A percentile compares a stretch with the other conserved stretches of the same genome.
phyloP scores from a whole-genome alignment of 2,329 filamentous ascomycete genomes.

The Cryphonectria naterciae region DNA sequence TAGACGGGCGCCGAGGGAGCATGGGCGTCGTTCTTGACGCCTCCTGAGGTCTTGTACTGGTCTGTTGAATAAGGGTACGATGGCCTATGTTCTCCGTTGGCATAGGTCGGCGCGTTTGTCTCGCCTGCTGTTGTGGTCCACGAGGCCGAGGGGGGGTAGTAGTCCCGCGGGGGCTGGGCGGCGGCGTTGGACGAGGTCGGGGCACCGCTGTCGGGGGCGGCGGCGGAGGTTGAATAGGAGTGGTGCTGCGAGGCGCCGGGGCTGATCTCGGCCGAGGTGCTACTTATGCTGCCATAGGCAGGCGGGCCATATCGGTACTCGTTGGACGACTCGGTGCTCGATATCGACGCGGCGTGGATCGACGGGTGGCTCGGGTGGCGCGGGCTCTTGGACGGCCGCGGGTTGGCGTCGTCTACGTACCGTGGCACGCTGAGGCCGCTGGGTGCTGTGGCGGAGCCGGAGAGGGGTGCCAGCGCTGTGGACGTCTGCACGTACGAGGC shows the following conservation, averaged over 20 bases:
- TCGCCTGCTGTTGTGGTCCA: slow-evolving; percentile 59
- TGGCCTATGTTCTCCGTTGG: slow-evolving; percentile 49
- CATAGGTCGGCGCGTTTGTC: slow-evolving; percentile 48
- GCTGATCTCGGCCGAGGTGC: slow-evolving; percentile 40
- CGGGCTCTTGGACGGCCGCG: slow-evolving; percentile 60
- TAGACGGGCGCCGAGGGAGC: slow-evolving; percentile 48
- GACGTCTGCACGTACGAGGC: slow-evolving; percentile 55
- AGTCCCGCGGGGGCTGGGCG: slow-evolving; percentile 50
- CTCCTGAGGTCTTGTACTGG: slow-evolving; percentile 49
- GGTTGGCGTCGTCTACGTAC: slow-evolving; percentile 57
- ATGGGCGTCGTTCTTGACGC: slow-evolving; percentile 40
- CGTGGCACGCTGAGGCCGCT: slow-evolving; percentile 57
- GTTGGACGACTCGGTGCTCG: slow-evolving; percentile 52
- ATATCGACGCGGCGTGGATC: slow-evolving; percentile 54
- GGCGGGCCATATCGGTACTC: slow-evolving; percentile 62
- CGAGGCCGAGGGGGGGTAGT: slow-evolving; percentile 55
- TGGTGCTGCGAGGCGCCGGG: slow-evolving; percentile 40
- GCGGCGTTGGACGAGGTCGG: slow-evolving; percentile 30
- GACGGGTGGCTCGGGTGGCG: slow-evolving; percentile 59
- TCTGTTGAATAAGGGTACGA: slow-evolving; percentile 49
- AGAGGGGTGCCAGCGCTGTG: slow-evolving; percentile 54
- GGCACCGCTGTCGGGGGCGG: slow-evolving; percentile 25
- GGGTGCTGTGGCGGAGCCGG: slow-evolving; percentile 48
- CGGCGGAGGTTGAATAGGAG: slow-evolving; percentile 24
- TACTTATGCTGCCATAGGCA: slow-evolving; percentile 42